Percentiles rank a stretch among this genome's conserved stretches.
Evolutionary conservation across 2,329 filamentous ascomycete species (phyloP).

Genomic region (Ceratocystis cacaofunesta): DNA sequence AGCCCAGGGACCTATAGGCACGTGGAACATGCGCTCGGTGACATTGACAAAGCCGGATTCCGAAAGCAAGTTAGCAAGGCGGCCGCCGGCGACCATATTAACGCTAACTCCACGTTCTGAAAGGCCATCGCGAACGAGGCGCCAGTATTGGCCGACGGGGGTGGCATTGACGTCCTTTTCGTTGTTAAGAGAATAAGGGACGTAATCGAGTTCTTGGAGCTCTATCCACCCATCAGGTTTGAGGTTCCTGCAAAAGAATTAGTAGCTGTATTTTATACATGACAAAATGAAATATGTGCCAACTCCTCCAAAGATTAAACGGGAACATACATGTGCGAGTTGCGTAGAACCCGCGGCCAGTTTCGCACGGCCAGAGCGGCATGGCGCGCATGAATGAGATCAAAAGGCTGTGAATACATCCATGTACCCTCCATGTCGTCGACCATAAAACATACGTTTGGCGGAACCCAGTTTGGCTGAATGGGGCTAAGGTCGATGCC

Average conservation of each 20-base stretch:
- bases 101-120: slow-evolving; percentile 33
- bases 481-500: slow-evolving; percentile 45
- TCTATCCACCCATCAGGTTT: slow-evolving; percentile 42
- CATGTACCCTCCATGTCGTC: slow-evolving; percentile 44
- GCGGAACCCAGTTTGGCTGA: slow-evolving; percentile 39
- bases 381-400: slow-evolving; percentile 46
- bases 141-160: slow-evolving; percentile 34
- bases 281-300: neutral
- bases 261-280: neutral
- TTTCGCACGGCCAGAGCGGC: slow-evolving; percentile 41
- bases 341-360: slow-evolving; percentile 36
- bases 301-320: no score
- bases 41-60: slow-evolving; percentile 39
- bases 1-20: slow-evolving; percentile 41
- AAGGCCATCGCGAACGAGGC: slow-evolving; percentile 31
- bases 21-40: slow-evolving; percentile 33
- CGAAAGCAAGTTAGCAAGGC: slow-evolving; percentile 32
- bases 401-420: slow-evolving; percentile 40
- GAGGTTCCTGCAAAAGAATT: slow-evolving; percentile 28
- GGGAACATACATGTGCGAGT: slow-evolving; percentile 31
- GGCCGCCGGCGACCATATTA: slow-evolving; percentile 28
- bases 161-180: slow-evolving; percentile 28
- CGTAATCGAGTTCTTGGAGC: slow-evolving; percentile 39
- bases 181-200: slow-evolving; percentile 30
- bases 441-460: slow-evolving; percentile 41